Conservation (phyloP, 345 rosid species). For the Barbarea vulgaris region DNA sequence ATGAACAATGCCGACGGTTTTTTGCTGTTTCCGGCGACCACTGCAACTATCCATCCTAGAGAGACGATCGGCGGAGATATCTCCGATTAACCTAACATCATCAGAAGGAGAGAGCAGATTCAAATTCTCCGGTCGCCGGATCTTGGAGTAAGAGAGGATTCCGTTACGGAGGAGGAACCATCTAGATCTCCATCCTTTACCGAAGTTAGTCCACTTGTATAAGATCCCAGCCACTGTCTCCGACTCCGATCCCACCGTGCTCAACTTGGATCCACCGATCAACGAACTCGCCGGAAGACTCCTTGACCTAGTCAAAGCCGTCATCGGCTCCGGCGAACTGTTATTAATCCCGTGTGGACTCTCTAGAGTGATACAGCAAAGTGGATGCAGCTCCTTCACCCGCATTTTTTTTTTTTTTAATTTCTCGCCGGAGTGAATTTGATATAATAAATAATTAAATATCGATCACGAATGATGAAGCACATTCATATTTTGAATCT, state of each 20-base stretch:
- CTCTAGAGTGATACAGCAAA: constrained; percentile 88
- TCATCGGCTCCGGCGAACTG: constrained; percentile 63
- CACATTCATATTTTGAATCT: constrained; percentile 3
- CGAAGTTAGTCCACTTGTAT: constrained; percentile 96
- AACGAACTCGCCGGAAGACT: constrained; percentile 63
- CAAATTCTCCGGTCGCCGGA: constrained; percentile 67
- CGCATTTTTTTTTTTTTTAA: constrained; percentile 81
- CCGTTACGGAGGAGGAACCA: constrained; percentile 88
- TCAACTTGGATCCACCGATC: constrained; percentile 46
- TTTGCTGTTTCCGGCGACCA: constrained; percentile 61
- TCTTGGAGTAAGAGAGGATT: constrained; percentile 79
- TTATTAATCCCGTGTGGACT: constrained; percentile 59
- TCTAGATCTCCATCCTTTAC: constrained; percentile 98
- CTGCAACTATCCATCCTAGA: constrained; percentile 59
- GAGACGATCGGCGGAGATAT: constrained; percentile 56
- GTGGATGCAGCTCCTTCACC: constrained; percentile 91
- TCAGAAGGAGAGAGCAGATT: constrained; percentile 49
- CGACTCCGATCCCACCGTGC: constrained; percentile 56
- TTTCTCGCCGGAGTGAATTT: neutral
- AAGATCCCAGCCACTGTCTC: constrained; percentile 79
- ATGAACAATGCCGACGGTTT: constrained; percentile 80
- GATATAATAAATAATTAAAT: neutral
- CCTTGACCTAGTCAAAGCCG: constrained; percentile 54
- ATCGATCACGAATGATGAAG: constrained; percentile 35
- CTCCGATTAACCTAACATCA: constrained; percentile 82